Percentiles rank a stretch among this genome's conserved stretches.
phyloP scores from a whole-genome alignment of 352 stramenopile species.

The Phytophthora palmivora region DNA sequence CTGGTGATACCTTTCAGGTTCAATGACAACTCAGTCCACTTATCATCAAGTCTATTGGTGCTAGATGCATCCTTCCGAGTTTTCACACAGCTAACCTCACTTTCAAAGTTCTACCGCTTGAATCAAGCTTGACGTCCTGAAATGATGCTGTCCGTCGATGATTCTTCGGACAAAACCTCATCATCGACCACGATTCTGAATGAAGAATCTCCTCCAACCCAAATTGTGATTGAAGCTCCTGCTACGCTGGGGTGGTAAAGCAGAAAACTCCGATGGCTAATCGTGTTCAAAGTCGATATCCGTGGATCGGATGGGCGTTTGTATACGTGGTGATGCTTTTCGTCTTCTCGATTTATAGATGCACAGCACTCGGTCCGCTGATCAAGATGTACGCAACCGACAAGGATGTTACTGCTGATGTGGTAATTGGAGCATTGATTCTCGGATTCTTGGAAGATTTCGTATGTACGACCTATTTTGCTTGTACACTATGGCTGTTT shows the following conservation, averaged over 20 bases:
- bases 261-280: background rate
- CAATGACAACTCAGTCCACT: no score
- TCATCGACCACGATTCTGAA: background rate
- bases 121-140: background rate
- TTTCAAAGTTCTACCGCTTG: background rate
- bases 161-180: background rate
- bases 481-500: slow-evolving; percentile 1
- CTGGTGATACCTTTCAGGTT: no score
- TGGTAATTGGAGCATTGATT: slow-evolving; percentile 19
- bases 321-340: slow-evolving; percentile 23
- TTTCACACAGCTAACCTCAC: background rate
- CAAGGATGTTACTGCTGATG: slow-evolving; percentile 2
- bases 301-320: slow-evolving; percentile 45
- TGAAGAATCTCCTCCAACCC: background rate
- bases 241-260: background rate
- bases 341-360: slow-evolving; percentile 6
- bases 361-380: slow-evolving; percentile 13
- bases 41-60: no score
- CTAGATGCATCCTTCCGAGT: no score
- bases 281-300: background rate
- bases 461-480: slow-evolving; percentile 30
- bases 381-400: slow-evolving; percentile 26
- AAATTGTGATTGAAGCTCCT: background rate
- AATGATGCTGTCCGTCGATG: background rate
- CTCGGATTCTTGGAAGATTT: slow-evolving; percentile 53